A percentile compares a stretch with the other conserved stretches of the same genome.
Evolutionary conservation across 768 basidiomycete genomes (phyloP).

Genomic region (Termitomyces sp.): DNA sequence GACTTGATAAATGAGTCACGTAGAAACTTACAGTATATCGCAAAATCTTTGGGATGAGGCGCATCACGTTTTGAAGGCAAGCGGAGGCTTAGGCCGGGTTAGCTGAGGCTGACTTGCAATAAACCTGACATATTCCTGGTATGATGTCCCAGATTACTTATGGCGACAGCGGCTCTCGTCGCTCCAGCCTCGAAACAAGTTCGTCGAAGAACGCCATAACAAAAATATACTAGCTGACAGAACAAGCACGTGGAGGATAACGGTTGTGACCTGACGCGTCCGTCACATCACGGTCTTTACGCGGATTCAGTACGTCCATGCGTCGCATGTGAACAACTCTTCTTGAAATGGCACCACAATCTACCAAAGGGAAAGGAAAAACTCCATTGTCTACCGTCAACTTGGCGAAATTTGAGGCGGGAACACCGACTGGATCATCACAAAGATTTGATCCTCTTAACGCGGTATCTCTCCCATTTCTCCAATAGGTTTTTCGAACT

Average conservation of each 20-base stretch:
- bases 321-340: not conserved
- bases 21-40: not conserved
- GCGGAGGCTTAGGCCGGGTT: too few relatives aligned
- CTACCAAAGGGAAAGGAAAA: constrained; percentile 4
- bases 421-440: not conserved
- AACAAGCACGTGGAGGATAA: not conserved
- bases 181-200: too few relatives aligned
- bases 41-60: not conserved
- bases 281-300: not conserved
- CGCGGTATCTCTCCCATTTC: constrained; percentile 13
- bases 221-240: too few relatives aligned
- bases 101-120: not conserved
- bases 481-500: not conserved
- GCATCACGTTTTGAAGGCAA: not conserved
- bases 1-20: not conserved
- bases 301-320: not conserved
- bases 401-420: constrained; percentile 11
- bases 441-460: constrained; percentile 21
- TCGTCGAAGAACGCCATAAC: not conserved
- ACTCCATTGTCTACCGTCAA: constrained; percentile 8
- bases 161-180: not conserved
- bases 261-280: not conserved
- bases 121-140: not conserved
- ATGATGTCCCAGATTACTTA: not conserved
- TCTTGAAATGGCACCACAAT: not conserved